A percentile compares a stretch with the other conserved stretches of the same genome.
These are phyloP conservation scores for Tremella mesenterica DNA, from an alignment of 768 basidiomycete genomes.

Conservation along the genomic window DNA sequence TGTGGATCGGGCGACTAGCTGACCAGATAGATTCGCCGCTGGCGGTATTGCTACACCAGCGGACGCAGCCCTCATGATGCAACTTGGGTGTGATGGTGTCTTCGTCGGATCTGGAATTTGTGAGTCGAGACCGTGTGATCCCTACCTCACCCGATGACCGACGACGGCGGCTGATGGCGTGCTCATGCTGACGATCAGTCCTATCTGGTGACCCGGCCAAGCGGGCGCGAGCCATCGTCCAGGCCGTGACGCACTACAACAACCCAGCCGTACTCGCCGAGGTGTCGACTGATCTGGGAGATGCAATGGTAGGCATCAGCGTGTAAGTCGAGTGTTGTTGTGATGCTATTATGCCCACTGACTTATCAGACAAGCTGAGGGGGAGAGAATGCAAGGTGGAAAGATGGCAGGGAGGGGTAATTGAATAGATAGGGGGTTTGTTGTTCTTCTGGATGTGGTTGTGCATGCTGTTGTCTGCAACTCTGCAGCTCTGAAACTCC, in stretches of 20 bases:
- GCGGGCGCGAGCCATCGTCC: conserved; percentile 88
- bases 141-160: not conserved
- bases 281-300: conserved; percentile 62
- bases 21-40: conserved; percentile 61
- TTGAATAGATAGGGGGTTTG: no score
- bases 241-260: conserved; percentile 95
- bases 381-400: not conserved
- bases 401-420: not conserved
- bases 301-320: conserved; percentile 81
- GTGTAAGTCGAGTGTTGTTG: conserved; percentile 19
- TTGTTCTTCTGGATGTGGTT: no score
- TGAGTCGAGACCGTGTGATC: conserved; percentile 54
- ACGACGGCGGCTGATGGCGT: not conserved
- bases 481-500: no score
- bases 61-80: conserved; percentile 99
- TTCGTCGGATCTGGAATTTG: conserved; percentile 98
- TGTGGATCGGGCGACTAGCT: conserved; percentile 9
- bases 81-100: conserved; percentile 92
- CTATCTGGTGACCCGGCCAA: conserved; percentile 89
- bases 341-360: not conserved
- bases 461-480: no score
- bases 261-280: conserved; percentile 87
- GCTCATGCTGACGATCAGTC: conserved; percentile 8
- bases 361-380: not conserved
- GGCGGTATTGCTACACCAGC: conserved; percentile 89